These are phyloP conservation scores for Acorus gramineus DNA, from an alignment of 106 monocot species.

Conservation along the genomic window DNA sequence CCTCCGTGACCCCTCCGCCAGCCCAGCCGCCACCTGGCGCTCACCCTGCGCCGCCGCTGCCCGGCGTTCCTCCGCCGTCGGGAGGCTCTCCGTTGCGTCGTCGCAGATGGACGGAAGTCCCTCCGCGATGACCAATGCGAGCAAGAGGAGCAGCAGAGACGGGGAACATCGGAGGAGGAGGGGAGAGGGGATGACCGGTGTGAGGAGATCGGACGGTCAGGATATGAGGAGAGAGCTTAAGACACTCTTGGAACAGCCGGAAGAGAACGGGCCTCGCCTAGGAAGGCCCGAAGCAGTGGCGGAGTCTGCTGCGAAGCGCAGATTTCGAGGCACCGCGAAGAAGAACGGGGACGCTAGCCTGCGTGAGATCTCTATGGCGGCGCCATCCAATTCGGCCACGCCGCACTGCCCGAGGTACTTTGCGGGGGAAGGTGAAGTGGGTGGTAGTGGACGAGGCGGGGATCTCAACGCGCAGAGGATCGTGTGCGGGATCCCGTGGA, in stretches of 20 bases:
- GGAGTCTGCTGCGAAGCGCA: constrained; percentile 21
- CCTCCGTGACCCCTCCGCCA: constrained; percentile 79
- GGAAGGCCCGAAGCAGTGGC: no score
- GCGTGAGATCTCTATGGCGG: constrained; percentile 24
- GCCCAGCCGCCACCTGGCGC: constrained; percentile 54
- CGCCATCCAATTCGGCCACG: constrained; percentile 24
- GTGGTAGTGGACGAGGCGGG: constrained; percentile 21
- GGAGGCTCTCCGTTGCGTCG: no score
- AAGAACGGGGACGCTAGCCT: constrained; percentile 10
- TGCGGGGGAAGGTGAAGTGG: constrained; percentile 20
- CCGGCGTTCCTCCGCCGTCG: no score
- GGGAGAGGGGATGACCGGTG: constrained; percentile 10
- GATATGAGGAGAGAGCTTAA: constrained; percentile 29
- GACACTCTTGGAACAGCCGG: constrained; percentile 29
- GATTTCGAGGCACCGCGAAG: constrained; percentile 5
- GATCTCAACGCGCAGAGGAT: constrained; percentile 33
- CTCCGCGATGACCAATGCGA: no score
- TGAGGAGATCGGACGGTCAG: constrained; percentile 33
- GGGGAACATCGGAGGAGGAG: constrained; percentile 16
- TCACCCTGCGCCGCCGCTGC: constrained; percentile 30
- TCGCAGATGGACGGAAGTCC: no score
- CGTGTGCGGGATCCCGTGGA: constrained; percentile 90
- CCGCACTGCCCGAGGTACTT: neutral
- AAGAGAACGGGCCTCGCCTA: constrained; percentile 2
- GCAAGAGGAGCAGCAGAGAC: no score